Evolutionary conservation across 495 filamentous ascomycete species (phyloP).

Genomic region (Xylaria cubensis): DNA sequence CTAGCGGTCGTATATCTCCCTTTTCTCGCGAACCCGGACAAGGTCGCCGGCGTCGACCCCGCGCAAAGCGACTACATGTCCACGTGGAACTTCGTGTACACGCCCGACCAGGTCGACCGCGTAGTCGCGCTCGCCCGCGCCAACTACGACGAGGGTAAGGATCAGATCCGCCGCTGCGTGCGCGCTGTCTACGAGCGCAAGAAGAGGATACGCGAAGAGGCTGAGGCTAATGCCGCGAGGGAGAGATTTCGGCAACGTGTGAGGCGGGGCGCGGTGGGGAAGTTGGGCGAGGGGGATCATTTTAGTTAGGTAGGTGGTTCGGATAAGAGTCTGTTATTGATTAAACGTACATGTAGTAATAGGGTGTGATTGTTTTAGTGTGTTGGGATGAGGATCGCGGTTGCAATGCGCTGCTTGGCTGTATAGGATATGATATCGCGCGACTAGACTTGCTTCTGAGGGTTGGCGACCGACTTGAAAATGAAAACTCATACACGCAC

Average conservation of each 20-base stretch:
- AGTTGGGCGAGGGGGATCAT: slow-evolving; percentile 56
- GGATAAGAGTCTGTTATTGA: neutral
- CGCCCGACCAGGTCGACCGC: slow-evolving; percentile 80
- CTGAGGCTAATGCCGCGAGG: slow-evolving; percentile 57
- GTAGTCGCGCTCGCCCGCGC: slow-evolving; percentile 82
- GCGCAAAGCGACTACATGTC: slow-evolving; percentile 81
- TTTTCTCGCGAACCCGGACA: slow-evolving; percentile 74
- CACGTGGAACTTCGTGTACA: slow-evolving; percentile 98
- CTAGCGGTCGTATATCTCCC: slow-evolving; percentile 92
- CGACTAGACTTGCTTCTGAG: neutral
- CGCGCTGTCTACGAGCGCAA: slow-evolving; percentile 93
- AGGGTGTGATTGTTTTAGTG: neutral
- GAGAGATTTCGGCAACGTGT: slow-evolving; percentile 53
- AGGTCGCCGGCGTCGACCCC: slow-evolving; percentile 80
- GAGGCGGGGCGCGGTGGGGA: slow-evolving; percentile 49
- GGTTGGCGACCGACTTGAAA: neutral
- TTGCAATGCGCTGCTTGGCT: neutral
- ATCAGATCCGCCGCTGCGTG: slow-evolving; percentile 77
- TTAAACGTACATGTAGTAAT: neutral
- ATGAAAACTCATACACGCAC: neutral
- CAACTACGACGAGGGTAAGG: slow-evolving; percentile 83
- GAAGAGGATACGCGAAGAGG: slow-evolving; percentile 68
- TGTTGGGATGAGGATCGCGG: neutral
- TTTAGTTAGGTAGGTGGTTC: slow-evolving; percentile 46
- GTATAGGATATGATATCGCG: neutral